phyloP scores from a whole-genome alignment of 2,329 filamentous ascomycete species.

The Drechslerella stenobrocha region DNA sequence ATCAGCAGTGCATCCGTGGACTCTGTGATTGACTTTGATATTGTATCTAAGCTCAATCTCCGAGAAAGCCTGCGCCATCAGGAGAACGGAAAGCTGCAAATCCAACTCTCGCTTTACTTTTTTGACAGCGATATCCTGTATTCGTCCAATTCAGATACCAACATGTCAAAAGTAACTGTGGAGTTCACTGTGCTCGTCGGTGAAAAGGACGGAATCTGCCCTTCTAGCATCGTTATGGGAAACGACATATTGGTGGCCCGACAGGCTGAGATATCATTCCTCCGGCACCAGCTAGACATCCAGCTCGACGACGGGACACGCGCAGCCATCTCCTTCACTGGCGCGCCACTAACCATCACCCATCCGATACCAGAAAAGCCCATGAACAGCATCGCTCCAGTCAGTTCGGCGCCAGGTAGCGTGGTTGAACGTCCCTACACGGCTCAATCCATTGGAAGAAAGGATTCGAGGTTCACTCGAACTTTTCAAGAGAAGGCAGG shows the following conservation, averaged over 20 bases:
- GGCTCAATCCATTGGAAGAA: slow-evolving; percentile 38
- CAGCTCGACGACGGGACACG: slow-evolving; percentile 42
- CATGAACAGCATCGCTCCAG: slow-evolving; percentile 20
- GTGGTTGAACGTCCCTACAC: slow-evolving; percentile 37
- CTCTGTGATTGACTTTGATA: slow-evolving; percentile 69
- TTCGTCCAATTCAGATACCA: slow-evolving; percentile 12
- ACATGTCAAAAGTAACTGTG: slow-evolving; percentile 41
- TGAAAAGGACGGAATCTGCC: slow-evolving; percentile 45
- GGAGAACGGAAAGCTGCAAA: slow-evolving; percentile 44
- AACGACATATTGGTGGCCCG: slow-evolving; percentile 44
- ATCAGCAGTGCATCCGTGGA: slow-evolving; percentile 87
- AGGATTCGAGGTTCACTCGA: slow-evolving; percentile 43
- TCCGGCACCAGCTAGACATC: slow-evolving; percentile 34
- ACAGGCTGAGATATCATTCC: slow-evolving; percentile 39
- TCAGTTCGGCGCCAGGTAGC: slow-evolving; percentile 6
- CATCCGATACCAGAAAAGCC: slow-evolving; percentile 41
- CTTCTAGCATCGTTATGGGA: slow-evolving; percentile 42
- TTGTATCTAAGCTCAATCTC: slow-evolving; percentile 44
- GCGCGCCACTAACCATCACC: slow-evolving; percentile 36
- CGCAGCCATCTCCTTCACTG: slow-evolving; percentile 42
- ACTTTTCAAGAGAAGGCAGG: slow-evolving; percentile 43
- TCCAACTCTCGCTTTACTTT: slow-evolving; percentile 28
- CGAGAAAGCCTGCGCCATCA: slow-evolving; percentile 31
- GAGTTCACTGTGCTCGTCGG: slow-evolving; percentile 43
- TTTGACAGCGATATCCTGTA: slow-evolving; percentile 35